Evolutionary conservation across 202 grass and related monocot species (phyloP).

Genomic region (Hordeum pubiflorum): DNA sequence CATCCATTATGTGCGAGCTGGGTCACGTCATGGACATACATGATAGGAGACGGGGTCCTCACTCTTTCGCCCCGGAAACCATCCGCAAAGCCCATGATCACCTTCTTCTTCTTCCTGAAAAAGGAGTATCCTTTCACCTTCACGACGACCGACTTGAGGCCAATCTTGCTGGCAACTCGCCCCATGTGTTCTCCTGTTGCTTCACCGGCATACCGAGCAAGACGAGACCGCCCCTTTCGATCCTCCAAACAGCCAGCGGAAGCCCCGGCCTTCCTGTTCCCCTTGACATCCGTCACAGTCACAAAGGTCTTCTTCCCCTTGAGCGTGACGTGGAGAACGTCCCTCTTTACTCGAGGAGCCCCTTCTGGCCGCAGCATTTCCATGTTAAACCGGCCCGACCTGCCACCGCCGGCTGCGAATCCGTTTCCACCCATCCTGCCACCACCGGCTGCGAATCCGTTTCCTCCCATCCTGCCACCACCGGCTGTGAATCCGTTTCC

Average conservation of each 20-base stretch:
- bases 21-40: not conserved
- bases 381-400: not conserved
- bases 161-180: not conserved
- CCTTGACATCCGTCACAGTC: not conserved
- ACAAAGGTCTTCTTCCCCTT: not conserved
- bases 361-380: not conserved
- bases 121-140: slow-evolving; percentile 11
- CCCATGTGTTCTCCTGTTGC: slow-evolving; percentile 2
- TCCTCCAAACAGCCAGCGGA: not conserved
- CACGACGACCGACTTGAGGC: not conserved
- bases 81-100: not conserved
- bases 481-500: not conserved
- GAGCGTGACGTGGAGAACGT: not conserved
- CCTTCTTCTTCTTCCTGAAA: slow-evolving; percentile 14
- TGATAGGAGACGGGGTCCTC: not conserved
- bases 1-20: not conserved
- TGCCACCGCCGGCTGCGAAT: not conserved
- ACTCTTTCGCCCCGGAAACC: not conserved
- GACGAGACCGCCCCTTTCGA: not conserved
- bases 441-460: not conserved
- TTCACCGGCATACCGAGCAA: not conserved
- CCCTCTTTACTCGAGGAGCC: not conserved
- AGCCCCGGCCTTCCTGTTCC: not conserved
- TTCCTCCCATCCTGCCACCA: not conserved
- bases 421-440: not conserved